Conservation (phyloP, 208 protist species). For the Leishmania gerbilli region DNA sequence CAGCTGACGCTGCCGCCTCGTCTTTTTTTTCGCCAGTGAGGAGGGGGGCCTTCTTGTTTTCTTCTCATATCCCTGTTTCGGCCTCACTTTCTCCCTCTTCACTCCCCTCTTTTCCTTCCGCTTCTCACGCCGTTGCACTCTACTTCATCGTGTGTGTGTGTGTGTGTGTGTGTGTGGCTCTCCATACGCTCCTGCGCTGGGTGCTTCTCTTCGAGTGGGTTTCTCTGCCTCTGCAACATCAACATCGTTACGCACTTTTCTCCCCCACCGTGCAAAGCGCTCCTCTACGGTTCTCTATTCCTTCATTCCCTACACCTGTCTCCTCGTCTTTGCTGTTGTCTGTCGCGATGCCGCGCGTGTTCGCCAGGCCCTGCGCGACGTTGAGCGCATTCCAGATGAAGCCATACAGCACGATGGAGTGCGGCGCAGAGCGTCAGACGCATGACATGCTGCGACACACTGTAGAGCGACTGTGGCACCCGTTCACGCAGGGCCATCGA, state of each 20-base stretch:
- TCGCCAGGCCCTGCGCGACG: constrained; percentile 2
- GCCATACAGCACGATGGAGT: constrained; percentile 6
- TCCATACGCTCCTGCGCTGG: neutral
- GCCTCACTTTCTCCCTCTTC: neutral
- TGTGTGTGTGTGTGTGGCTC: neutral
- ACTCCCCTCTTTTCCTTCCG: neutral
- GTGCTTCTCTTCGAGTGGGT: neutral
- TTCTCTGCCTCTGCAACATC: neutral
- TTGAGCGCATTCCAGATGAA: constrained; percentile 13
- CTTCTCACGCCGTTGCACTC: neutral
- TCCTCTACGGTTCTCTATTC: neutral
- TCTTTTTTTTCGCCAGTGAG: neutral
- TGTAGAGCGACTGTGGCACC: constrained; percentile 69
- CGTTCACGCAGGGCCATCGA: constrained; percentile 37
- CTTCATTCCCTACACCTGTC: neutral
- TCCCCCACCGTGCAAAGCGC: neutral
- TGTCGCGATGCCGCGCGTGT: constrained; percentile 4
- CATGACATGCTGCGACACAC: constrained; percentile 43
- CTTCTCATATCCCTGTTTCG: neutral
- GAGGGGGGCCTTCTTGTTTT: neutral
- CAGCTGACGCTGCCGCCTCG: neutral
- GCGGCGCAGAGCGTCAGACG: constrained; percentile 22
- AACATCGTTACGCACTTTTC: neutral
- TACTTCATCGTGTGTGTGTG: neutral
- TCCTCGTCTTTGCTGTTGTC: neutral